Evolutionary conservation across 805 yeast species (phyloP).

Genomic region (Candida railenensis): DNA sequence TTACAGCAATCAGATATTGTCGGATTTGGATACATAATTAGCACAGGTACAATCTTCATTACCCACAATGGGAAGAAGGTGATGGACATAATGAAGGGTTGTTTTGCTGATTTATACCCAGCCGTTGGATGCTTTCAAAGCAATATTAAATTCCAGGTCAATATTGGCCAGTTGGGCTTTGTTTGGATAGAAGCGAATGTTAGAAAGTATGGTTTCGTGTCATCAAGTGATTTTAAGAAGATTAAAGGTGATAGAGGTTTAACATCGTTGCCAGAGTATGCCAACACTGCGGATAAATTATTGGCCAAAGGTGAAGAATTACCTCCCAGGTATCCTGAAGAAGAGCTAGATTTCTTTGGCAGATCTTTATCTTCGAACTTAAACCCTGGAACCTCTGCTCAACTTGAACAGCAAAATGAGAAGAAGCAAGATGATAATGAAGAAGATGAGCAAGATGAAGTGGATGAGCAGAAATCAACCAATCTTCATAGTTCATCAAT

Average conservation of each 20-base stretch:
- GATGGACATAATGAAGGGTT: slow-evolving; percentile 49
- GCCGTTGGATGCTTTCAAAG: slow-evolving; percentile 52
- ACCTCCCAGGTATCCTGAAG: slow-evolving; percentile 69
- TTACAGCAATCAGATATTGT: slow-evolving; percentile 52
- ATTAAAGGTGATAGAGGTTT: slow-evolving; percentile 38
- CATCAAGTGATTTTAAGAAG: slow-evolving; percentile 40
- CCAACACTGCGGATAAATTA: slow-evolving; percentile 45
- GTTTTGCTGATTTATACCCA: slow-evolving; percentile 51
- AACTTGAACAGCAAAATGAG: slow-evolving; percentile 5
- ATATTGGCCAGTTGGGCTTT: slow-evolving; percentile 43
- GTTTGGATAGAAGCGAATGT: slow-evolving; percentile 54
- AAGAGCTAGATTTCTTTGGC: slow-evolving; percentile 64
- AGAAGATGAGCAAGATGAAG: slow-evolving; percentile 8
- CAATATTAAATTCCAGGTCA: slow-evolving; percentile 42
- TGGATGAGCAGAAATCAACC: slow-evolving; percentile 7
- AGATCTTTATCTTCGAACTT: slow-evolving; percentile 22
- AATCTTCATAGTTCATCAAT: slow-evolving; percentile 8
- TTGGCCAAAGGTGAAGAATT: slow-evolving; percentile 71
- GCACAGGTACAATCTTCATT: slow-evolving; percentile 49
- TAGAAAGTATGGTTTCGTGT: slow-evolving; percentile 55
- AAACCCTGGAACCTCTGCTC: slow-evolving; percentile 29
- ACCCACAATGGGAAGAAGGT: slow-evolving; percentile 57
- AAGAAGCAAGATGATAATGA: slow-evolving; percentile 6
- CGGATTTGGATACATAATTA: slow-evolving; percentile 52
- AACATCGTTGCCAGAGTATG: slow-evolving; percentile 38